A percentile compares a stretch with the other conserved stretches of the same genome.
These are phyloP conservation scores for Debaryomyces coudertii DNA, from an alignment of 1,139 yeast genomes.

Conservation along the genomic window DNA sequence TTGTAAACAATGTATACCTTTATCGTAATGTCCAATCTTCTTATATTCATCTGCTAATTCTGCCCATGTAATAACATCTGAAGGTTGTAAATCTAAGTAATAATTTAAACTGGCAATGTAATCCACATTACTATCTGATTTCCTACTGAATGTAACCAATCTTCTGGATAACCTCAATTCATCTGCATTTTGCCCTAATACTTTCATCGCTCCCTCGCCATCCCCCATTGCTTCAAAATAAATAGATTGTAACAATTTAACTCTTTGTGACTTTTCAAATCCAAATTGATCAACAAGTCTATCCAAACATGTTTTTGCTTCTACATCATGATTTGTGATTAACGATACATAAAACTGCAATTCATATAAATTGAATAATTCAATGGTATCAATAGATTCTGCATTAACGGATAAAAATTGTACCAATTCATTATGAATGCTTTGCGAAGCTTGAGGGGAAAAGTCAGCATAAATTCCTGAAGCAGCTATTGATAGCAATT, in stretches of 20 bases:
- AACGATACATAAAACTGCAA: slow-evolving; percentile 71
- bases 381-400: slow-evolving; percentile 44
- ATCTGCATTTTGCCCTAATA: slow-evolving; percentile 41
- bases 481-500: slow-evolving; percentile 28
- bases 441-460: slow-evolving; percentile 36
- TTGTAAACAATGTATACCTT: slow-evolving; percentile 66
- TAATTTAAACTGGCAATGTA: slow-evolving; percentile 54
- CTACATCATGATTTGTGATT: slow-evolving; percentile 66
- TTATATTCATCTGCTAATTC: slow-evolving; percentile 70
- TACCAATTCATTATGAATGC: slow-evolving; percentile 36
- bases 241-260: slow-evolving; percentile 58
- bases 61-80: slow-evolving; percentile 77
- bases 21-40: slow-evolving; percentile 62
- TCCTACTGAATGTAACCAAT: slow-evolving; percentile 37
- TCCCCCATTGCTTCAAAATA: slow-evolving; percentile 61
- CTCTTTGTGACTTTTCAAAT: slow-evolving; percentile 54
- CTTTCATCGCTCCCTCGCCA: slow-evolving; percentile 32
- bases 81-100: slow-evolving; percentile 61
- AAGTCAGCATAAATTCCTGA: slow-evolving; percentile 42
- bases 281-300: slow-evolving; percentile 68
- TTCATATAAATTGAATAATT: slow-evolving; percentile 64
- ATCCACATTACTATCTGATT: slow-evolving; percentile 24
- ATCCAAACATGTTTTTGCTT: slow-evolving; percentile 68
- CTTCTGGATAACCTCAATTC: slow-evolving; percentile 41
- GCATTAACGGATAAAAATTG: slow-evolving; percentile 32